Evolutionary conservation across 2,329 filamentous ascomycete species (phyloP), one percentile per base, ranked within the genome.

Genomic region (Colletotrichum falcatum): DNA sequence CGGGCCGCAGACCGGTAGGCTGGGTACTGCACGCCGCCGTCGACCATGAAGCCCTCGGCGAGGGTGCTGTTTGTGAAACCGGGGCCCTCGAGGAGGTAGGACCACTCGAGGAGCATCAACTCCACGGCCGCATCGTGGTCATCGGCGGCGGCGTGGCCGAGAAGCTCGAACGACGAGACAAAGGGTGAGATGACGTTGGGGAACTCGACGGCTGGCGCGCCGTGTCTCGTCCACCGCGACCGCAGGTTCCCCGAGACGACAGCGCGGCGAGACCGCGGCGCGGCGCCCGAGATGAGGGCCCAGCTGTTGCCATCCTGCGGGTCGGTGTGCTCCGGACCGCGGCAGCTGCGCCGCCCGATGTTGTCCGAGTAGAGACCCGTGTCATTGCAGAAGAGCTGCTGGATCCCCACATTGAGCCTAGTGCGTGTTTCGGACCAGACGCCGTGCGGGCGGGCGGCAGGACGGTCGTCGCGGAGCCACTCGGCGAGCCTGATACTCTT

Each of bases 271-370:
- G 60, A 62, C 23, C 73, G 74, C 64, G 78, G 76, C 0, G 72
- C 73, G 7, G 74, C 71, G 8, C 72, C 70, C 18, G 30, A 78
- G 26, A 77, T 64, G 18, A 87, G 78, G 3, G 84, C 83, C 79
- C 87, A 82, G 73, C 81, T 82, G 71, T 86, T 86, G 20, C 83
- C 84, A 60, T 85, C 84, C 76, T 88, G 86, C 0, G 85, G 84
- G 66, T 83, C 79, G 1, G 88, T 79, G 1, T 85, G 28, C 76
- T 77, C 54, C 75, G 76, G 46, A 74, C 79, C 48, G 78, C 66
- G 61, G 78, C 79, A 66, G 78, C 76, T 46, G 39, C 74, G 64
- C 26, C 72, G 60, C 26, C 83, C 83, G 61, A 68, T 65, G 69
- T 87, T 87, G 74, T 85, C 84, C 66, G 82, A 80, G 79, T 86